Conservation (phyloP, 345 rosid species). For the Isatis tinctoria region DNA sequence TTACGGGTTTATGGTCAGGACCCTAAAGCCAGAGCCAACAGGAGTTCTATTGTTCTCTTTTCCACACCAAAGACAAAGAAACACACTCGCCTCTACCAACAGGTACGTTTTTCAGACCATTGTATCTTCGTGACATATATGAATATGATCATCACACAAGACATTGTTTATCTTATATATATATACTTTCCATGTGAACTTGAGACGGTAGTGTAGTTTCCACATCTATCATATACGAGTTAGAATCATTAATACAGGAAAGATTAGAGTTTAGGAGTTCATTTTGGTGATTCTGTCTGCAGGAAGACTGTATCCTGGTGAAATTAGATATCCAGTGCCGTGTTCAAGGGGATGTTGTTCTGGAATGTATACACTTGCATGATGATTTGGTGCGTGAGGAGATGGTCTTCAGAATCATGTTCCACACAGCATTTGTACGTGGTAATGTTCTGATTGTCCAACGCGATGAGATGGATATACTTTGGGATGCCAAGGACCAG, state of each 20-base stretch:
- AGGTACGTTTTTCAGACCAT: slow-evolving; percentile 45
- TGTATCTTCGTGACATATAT: slow-evolving; percentile 7
- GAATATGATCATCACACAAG: neutral
- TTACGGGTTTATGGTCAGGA: slow-evolving; percentile 73
- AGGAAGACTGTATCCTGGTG: slow-evolving; percentile 79
- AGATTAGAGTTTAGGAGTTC: neutral
- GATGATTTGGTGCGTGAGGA: slow-evolving; percentile 67
- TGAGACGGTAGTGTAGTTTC: neutral
- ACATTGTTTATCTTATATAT: neutral
- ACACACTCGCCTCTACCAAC: slow-evolving; percentile 52
- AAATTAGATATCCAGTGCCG: slow-evolving; percentile 78
- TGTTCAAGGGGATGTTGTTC: slow-evolving; percentile 91
- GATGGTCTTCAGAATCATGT: slow-evolving; percentile 81
- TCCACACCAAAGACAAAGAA: slow-evolving; percentile 64
- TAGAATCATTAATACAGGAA: neutral
- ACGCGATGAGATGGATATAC: slow-evolving; percentile 76
- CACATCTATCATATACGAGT: neutral
- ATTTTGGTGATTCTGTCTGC: slow-evolving; percentile 29
- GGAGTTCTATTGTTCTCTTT: slow-evolving; percentile 82
- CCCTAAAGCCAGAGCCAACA: slow-evolving; percentile 56
- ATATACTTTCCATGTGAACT: neutral
- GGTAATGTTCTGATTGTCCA: slow-evolving; percentile 53
- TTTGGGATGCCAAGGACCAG: slow-evolving; percentile 85
- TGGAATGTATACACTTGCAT: slow-evolving; percentile 84
- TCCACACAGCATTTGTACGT: slow-evolving; percentile 85